These are phyloP conservation scores for Lentinula edodes DNA, from an alignment of 768 basidiomycete species.

Conservation along the genomic window DNA sequence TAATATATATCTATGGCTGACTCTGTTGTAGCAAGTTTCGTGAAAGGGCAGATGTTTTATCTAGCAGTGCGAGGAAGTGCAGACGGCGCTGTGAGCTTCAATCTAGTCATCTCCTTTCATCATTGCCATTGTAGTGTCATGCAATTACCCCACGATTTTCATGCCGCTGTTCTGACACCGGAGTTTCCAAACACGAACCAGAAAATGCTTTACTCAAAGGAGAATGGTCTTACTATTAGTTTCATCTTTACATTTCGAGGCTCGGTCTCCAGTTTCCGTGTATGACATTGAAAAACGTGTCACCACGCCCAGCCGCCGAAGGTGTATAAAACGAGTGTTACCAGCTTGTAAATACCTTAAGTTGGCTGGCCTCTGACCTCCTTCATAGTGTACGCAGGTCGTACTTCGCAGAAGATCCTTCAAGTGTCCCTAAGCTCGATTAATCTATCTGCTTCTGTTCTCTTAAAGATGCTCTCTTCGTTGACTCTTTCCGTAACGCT, in stretches of 20 bases:
- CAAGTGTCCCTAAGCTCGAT: no score
- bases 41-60: no score
- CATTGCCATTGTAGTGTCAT: no score
- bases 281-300: background rate
- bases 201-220: background rate
- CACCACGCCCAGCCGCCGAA: background rate
- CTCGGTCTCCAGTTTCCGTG: background rate
- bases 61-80: no score
- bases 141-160: no score
- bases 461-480: background rate
- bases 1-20: no score
- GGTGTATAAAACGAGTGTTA: background rate
- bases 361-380: background rate
- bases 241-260: background rate
- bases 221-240: background rate
- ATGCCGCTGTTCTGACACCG: no score
- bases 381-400: background rate
- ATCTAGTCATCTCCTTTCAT: no score
- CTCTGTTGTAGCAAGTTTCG: no score
- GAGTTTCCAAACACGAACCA: background rate
- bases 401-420: background rate
- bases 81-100: no score
- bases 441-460: background rate
- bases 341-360: background rate
- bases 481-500: background rate